A percentile compares a stretch with the other conserved stretches of the same genome.
Evolutionary conservation across 1,284 basidiomycete species (phyloP).

Genomic region (Acaromyces ingoldii): DNA sequence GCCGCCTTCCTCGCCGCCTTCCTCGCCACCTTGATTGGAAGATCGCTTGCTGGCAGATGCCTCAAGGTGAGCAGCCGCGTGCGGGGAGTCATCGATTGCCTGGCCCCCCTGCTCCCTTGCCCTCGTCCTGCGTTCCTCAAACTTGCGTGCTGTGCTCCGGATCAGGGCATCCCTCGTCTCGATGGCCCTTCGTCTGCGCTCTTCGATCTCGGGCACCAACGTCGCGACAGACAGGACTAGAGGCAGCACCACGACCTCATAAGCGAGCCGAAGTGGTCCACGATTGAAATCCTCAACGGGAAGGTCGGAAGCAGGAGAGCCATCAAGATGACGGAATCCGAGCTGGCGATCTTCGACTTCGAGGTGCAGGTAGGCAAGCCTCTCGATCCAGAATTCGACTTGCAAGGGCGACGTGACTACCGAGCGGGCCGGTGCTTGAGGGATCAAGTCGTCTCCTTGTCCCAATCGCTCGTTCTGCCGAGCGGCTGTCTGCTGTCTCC

Average conservation of each 20-base stretch:
- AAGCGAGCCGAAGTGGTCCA: no score
- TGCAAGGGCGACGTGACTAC: conserved; percentile 10
- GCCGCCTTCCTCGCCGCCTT: no score
- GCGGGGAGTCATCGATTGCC: not conserved
- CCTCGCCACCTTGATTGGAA: not conserved
- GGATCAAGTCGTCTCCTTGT: conserved; percentile 8
- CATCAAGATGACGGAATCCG: conserved; percentile 8
- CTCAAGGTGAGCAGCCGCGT: not conserved
- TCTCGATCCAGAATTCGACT: conserved; percentile 24
- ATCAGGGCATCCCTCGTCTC: conserved; percentile 20
- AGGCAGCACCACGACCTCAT: conserved; percentile 20
- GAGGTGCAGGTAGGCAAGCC: conserved; percentile 22
- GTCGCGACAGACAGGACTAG: conserved; percentile 23
- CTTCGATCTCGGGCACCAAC: conserved; percentile 31
- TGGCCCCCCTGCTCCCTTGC: not conserved
- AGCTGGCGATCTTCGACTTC: conserved; percentile 27
- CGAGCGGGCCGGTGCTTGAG: conserved; percentile 15
- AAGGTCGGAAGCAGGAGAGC: conserved; percentile 1
- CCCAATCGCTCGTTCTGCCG: conserved; percentile 10
- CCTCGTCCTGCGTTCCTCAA: conserved; percentile 10
- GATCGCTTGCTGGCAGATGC: not conserved
- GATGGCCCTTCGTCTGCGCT: conserved; percentile 23
- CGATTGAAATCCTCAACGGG: not conserved
- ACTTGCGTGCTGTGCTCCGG: conserved; percentile 5
- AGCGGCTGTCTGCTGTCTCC: not conserved